phyloP scores from a whole-genome alignment of 768 basidiomycete genomes.

The Dentipellis fragilis region DNA sequence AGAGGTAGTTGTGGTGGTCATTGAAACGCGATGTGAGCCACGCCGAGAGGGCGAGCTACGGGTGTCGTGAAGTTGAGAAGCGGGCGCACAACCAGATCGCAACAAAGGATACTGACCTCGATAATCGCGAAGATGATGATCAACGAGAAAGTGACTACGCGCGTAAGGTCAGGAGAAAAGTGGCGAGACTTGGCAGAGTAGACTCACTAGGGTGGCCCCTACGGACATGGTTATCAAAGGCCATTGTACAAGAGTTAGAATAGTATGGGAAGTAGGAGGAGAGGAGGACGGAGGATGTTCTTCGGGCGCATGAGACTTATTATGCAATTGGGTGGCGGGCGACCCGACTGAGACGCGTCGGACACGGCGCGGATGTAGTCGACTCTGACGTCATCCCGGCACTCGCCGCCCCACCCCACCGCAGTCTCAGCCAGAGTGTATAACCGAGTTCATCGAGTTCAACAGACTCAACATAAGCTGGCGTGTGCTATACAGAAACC shows the following conservation, averaged over 20 bases:
- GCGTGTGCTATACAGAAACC: too few relatives aligned
- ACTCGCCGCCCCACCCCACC: too few relatives aligned
- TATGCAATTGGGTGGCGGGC: too few relatives aligned
- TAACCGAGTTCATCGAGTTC: too few relatives aligned
- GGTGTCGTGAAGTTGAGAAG: not conserved
- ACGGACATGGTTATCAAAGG: not conserved
- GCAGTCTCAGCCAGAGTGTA: too few relatives aligned
- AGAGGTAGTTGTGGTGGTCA: slow-evolving; percentile 40
- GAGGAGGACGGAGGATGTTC: too few relatives aligned
- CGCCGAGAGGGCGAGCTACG: slow-evolving; percentile 58
- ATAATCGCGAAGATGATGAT: slow-evolving; percentile 10
- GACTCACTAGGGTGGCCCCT: slow-evolving; percentile 9
- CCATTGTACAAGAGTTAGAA: not conserved
- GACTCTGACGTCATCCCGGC: too few relatives aligned
- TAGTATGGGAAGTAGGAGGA: too few relatives aligned
- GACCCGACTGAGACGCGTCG: too few relatives aligned
- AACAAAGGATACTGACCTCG: slow-evolving; percentile 2
- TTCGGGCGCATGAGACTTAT: too few relatives aligned
- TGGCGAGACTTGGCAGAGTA: not conserved
- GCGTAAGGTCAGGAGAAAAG: not conserved
- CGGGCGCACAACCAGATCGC: not conserved
- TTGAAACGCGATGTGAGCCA: slow-evolving; percentile 63
- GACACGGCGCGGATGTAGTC: too few relatives aligned
- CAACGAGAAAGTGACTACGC: slow-evolving; percentile 5
- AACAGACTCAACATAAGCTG: too few relatives aligned